Base-by-base conservation (phyloP, 306 rosid species). In the Malus sieversii region DNA sequence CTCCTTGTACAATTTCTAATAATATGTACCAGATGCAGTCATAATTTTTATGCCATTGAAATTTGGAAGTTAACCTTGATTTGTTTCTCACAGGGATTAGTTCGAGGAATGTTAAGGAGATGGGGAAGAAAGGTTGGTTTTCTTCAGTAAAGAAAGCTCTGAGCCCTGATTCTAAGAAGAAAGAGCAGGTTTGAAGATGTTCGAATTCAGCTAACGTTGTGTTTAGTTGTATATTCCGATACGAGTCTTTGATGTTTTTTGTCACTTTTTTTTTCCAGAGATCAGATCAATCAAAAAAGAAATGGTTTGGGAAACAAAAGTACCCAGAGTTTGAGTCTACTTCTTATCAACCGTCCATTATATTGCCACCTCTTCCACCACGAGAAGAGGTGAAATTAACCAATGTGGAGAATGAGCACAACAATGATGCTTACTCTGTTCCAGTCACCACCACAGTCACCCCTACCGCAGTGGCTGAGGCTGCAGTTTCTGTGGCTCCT, bases 71-170 rank as follows among this genome's bases (percentile, higher is more conserved):
- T 79, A 55, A 38, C 77, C 77, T 62, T 57, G 46, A 59, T 52
- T 76, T 79, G 33, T 70, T 51, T 62, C 6, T 29, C 51, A 25
- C 32, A 73, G 78, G 94, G 87, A 33, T 84, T 76, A n/a, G 60
- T 80, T 77, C 70, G 78, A 86, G 93, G 89, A 86, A 92, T 86
- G 91, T 83, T 78, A 90, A 90, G 89, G 79, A 78, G 87, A 96
- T 96, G 99, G 98, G 93, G 74, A 86, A 85, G 86, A 96, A 96
- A 79, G 97, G 96, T 82, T 96, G 98, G 97, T 92, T 96, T 88
- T 92, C 99, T 76, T 68, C 73, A 44, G 97, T 96, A 84, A 96
- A 87, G 91, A 96, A 96, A 85, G 98, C 96, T 79, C 90, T 96
- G 85, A 96, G 98, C 76, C 98, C 99, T 44, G 88, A 89, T 29